These are phyloP conservation scores for Akanthomyces dipterigenus DNA, from an alignment of 2,329 filamentous ascomycete genomes.

Conservation along the genomic window DNA sequence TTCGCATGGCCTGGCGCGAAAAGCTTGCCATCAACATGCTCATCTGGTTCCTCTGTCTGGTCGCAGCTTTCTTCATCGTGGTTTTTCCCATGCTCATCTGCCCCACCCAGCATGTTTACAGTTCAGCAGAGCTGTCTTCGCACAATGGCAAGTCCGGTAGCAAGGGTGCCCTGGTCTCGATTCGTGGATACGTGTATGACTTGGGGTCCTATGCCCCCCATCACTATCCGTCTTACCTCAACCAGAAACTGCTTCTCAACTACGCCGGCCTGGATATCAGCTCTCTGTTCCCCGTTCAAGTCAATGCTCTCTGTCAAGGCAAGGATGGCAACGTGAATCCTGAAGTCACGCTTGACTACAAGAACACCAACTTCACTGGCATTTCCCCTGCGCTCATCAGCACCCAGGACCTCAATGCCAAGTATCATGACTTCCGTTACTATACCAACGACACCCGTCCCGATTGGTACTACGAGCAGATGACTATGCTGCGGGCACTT, in stretches of 20 bases:
- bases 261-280: slow-evolving; percentile 90
- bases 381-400: slow-evolving; percentile 55
- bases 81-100: slow-evolving; percentile 83
- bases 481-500: slow-evolving; percentile 66
- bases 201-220: slow-evolving; percentile 63
- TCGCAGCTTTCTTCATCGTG: slow-evolving; percentile 84
- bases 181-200: slow-evolving; percentile 86
- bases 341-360: slow-evolving; percentile 79
- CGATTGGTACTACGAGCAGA: slow-evolving; percentile 90
- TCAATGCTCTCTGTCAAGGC: slow-evolving; percentile 84
- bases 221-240: slow-evolving; percentile 63
- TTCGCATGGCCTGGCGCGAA: slow-evolving; percentile 90
- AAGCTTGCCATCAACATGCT: slow-evolving; percentile 97
- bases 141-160: slow-evolving; percentile 65
- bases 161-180: slow-evolving; percentile 61
- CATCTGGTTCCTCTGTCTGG: slow-evolving; percentile 80
- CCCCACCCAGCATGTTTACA: slow-evolving; percentile 84
- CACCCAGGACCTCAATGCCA: slow-evolving; percentile 61
- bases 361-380: slow-evolving; percentile 66
- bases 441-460: slow-evolving; percentile 74
- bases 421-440: slow-evolving; percentile 89
- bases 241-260: slow-evolving; percentile 57
- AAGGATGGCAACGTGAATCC: slow-evolving; percentile 57
- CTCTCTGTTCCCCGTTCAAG: slow-evolving; percentile 84
- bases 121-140: slow-evolving; percentile 63